Percentiles rank a stretch among this genome's conserved stretches.
These are phyloP conservation scores for Blastocystis sp. DNA, from an alignment of 352 stramenopile species.

Conservation along the genomic window DNA sequence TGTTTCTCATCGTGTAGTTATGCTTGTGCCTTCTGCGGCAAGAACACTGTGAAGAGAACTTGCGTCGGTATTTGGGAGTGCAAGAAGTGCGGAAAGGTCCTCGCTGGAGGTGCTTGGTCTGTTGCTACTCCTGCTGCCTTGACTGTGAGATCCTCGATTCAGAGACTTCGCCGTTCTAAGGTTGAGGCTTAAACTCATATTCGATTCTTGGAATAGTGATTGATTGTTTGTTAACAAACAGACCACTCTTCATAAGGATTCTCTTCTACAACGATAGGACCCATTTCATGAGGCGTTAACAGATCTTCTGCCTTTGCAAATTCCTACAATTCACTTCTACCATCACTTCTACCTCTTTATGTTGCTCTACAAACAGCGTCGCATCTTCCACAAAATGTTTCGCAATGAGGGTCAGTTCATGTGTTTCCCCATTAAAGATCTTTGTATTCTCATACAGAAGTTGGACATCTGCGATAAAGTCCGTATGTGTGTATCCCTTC, in stretches of 20 bases:
- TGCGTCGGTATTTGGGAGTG: slow-evolving; percentile 97
- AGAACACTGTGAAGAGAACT: slow-evolving; percentile 80
- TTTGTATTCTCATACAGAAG: slow-evolving; percentile 45
- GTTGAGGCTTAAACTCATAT: slow-evolving; percentile 56
- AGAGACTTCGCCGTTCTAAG: slow-evolving; percentile 77
- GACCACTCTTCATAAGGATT: background rate
- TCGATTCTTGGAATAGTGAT: slow-evolving; percentile 61
- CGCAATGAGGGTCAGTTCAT: slow-evolving; percentile 29
- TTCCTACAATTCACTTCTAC: background rate
- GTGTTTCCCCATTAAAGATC: slow-evolving; percentile 2
- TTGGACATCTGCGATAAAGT: slow-evolving; percentile 8
- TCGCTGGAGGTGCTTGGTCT: slow-evolving; percentile 93
- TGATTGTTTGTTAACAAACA: slow-evolving; percentile 48
- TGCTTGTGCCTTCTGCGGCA: slow-evolving; percentile 95
- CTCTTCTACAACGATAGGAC: background rate
- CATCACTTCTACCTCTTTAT: background rate
- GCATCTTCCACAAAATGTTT: background rate
- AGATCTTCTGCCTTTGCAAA: slow-evolving; percentile 11
- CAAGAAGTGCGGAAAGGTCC: slow-evolving; percentile 91
- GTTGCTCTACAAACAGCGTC: slow-evolving; percentile 4
- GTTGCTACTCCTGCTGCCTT: slow-evolving; percentile 91
- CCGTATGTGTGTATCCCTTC: slow-evolving; percentile 31
- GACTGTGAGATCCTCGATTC: slow-evolving; percentile 91
- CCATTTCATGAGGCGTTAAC: background rate
- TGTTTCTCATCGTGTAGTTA: slow-evolving; percentile 32